Conservation (phyloP, 495 filamentous ascomycete genomes). For the Polyplosphaeria fusca region DNA sequence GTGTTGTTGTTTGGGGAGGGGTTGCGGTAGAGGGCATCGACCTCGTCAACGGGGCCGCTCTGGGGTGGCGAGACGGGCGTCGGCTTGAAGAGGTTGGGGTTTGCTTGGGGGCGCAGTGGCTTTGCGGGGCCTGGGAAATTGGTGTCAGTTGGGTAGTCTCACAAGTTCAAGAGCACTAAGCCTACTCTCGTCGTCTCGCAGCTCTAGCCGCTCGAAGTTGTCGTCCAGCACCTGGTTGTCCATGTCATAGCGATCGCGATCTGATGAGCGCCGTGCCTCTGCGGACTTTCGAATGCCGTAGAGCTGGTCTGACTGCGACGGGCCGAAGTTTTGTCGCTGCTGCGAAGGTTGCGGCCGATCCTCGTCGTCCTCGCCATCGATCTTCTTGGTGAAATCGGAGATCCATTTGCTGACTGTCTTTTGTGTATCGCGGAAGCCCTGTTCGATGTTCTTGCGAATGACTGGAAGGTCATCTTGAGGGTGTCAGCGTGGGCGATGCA, state of each 20-base stretch:
- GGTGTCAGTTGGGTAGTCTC: not conserved
- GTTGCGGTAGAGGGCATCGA: slow-evolving; percentile 71
- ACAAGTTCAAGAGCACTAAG: not conserved
- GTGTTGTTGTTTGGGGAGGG: slow-evolving; percentile 46
- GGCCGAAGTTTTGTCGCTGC: slow-evolving; percentile 42
- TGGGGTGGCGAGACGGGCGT: slow-evolving; percentile 53
- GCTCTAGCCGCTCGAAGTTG: slow-evolving; percentile 84
- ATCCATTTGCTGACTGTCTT: slow-evolving; percentile 91
- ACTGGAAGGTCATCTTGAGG: slow-evolving; percentile 80
- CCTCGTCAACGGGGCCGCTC: slow-evolving; percentile 61
- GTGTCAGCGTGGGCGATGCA: not conserved
- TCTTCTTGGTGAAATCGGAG: slow-evolving; percentile 78
- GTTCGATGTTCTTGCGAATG: slow-evolving; percentile 87
- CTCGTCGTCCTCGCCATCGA: slow-evolving; percentile 76
- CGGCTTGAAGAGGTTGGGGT: slow-evolving; percentile 77
- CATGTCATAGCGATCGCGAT: slow-evolving; percentile 91
- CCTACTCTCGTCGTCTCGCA: slow-evolving; percentile 72
- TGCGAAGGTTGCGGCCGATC: slow-evolving; percentile 43
- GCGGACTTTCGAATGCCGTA: slow-evolving; percentile 57
- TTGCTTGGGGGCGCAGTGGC: slow-evolving; percentile 61
- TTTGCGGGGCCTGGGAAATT: slow-evolving; percentile 30
- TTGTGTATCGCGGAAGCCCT: slow-evolving; percentile 94
- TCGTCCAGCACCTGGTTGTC: slow-evolving; percentile 86
- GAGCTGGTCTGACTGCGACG: slow-evolving; percentile 42
- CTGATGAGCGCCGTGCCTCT: slow-evolving; percentile 67